A percentile compares a stretch with the other conserved stretches of the same genome.
These are phyloP conservation scores for Neurospora sp. DNA, from an alignment of 2,329 filamentous ascomycete genomes.

Conservation along the genomic window DNA sequence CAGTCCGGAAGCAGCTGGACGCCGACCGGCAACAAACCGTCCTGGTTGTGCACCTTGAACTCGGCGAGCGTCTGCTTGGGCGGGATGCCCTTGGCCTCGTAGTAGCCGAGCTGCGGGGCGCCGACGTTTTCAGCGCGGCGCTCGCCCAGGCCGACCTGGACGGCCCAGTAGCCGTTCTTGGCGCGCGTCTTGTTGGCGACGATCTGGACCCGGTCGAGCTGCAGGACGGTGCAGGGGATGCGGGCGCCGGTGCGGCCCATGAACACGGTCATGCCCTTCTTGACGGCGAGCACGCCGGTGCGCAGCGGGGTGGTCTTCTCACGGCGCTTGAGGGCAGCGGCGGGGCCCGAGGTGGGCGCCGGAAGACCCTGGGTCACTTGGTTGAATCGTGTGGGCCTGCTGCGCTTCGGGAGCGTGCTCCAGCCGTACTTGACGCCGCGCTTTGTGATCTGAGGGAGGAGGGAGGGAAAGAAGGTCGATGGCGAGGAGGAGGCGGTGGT, in stretches of 20 bases:
- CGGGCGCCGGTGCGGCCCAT: slow-evolving; percentile 72
- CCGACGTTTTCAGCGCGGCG: slow-evolving; percentile 66
- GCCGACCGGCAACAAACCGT: slow-evolving; percentile 67
- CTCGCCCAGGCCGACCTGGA: slow-evolving; percentile 75
- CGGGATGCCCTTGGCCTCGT: slow-evolving; percentile 67
- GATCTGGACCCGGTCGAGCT: slow-evolving; percentile 87
- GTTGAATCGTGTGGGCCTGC: slow-evolving; percentile 51
- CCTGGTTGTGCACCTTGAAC: slow-evolving; percentile 69
- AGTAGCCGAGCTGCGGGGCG: slow-evolving; percentile 81
- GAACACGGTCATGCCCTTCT: slow-evolving; percentile 92
- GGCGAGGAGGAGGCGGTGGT: slow-evolving; percentile 22
- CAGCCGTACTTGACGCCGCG: slow-evolving; percentile 51
- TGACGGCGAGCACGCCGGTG: slow-evolving; percentile 74
- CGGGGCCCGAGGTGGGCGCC: slow-evolving; percentile 44
- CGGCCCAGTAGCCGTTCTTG: slow-evolving; percentile 84
- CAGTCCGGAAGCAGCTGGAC: slow-evolving; percentile 71
- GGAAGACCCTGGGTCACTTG: slow-evolving; percentile 47
- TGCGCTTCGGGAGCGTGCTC: slow-evolving; percentile 39
- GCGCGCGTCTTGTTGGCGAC: slow-evolving; percentile 73
- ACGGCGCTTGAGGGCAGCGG: slow-evolving; percentile 49
- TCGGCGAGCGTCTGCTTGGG: slow-evolving; percentile 79
- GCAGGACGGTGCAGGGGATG: slow-evolving; percentile 81
- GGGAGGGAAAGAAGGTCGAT: slow-evolving; percentile 20
- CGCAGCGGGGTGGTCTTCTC: slow-evolving; percentile 53
- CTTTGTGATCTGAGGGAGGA: slow-evolving; percentile 34